phyloP scores from a whole-genome alignment of 2,329 filamentous ascomycete species.

The Colletotrichum navitas region DNA sequence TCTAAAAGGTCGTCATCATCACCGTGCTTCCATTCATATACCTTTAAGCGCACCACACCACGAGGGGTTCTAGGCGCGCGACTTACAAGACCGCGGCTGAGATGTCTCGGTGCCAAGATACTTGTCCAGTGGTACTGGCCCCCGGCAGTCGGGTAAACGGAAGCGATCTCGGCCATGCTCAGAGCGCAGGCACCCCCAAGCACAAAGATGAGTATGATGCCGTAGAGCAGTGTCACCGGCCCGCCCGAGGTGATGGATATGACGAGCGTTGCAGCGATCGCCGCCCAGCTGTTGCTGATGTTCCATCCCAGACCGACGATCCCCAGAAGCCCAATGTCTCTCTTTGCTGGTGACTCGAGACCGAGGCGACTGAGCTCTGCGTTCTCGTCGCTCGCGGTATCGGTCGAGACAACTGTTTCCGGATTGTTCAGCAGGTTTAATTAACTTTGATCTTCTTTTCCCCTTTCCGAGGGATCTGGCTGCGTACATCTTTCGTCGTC shows the following conservation, averaged over 20 bases:
- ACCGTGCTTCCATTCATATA: no score
- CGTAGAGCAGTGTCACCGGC: constrained; percentile 46
- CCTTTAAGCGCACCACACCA: not conserved
- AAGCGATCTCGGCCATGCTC: constrained; percentile 53
- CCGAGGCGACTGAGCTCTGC: constrained; percentile 26
- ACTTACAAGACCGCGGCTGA: constrained; percentile 27
- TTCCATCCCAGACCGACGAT: constrained; percentile 30
- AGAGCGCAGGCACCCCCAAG: constrained; percentile 46
- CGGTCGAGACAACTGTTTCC: not conserved
- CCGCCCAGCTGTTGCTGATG: constrained; percentile 47
- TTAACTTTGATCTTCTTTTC: no score
- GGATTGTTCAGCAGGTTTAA: not conserved
- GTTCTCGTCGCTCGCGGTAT: constrained; percentile 11
- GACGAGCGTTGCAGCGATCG: constrained; percentile 43
- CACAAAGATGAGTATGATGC: constrained; percentile 47
- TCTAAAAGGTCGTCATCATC: not conserved
- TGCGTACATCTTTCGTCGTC: not conserved
- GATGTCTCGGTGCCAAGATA: constrained; percentile 46
- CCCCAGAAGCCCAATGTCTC: constrained; percentile 25
- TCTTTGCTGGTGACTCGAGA: constrained; percentile 16
- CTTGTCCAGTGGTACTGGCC: constrained; percentile 55
- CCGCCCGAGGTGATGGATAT: constrained; percentile 40
- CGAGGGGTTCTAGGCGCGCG: rapidly evolving
- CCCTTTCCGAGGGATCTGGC: not conserved
- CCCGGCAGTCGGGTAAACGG: constrained; percentile 54